phyloP scores from a whole-genome alignment of 2,329 filamentous ascomycete genomes.

The Fulvia fulva region DNA sequence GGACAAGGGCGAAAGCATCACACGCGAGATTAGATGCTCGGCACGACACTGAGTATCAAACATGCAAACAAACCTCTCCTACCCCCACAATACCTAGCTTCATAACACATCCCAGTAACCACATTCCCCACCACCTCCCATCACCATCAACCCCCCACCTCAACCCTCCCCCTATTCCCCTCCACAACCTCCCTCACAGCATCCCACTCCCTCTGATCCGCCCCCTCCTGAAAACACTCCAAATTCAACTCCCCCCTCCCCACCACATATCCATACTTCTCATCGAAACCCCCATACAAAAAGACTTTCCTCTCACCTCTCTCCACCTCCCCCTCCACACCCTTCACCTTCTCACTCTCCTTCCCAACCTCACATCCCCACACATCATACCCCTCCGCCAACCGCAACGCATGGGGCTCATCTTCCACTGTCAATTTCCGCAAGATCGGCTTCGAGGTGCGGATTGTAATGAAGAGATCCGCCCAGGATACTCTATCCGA shows the following conservation, averaged over 20 bases:
- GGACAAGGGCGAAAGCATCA: no score
- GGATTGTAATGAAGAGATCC: background rate
- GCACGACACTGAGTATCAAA: no score
- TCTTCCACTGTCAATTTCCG: background rate
- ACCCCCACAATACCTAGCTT: no score
- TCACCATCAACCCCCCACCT: no score
- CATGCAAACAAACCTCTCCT: no score
- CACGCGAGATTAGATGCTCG: no score
- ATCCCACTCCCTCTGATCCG: background rate
- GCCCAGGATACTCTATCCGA: background rate
- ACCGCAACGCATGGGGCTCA: background rate
- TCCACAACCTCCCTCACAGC: background rate
- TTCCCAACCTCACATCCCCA: background rate
- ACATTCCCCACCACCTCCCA: no score
- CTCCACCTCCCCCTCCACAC: background rate
- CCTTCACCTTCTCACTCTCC: background rate
- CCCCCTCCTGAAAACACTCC: background rate
- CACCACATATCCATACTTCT: conserved; percentile 1
- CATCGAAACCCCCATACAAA: background rate
- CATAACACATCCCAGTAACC: no score
- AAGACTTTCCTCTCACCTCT: background rate
- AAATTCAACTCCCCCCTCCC: background rate
- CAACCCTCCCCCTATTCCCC: background rate
- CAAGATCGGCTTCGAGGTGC: background rate
- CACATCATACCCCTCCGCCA: background rate